phyloP scores from a whole-genome alignment of 2,329 filamentous ascomycete species.

The Aspergillus novoparasiticus region DNA sequence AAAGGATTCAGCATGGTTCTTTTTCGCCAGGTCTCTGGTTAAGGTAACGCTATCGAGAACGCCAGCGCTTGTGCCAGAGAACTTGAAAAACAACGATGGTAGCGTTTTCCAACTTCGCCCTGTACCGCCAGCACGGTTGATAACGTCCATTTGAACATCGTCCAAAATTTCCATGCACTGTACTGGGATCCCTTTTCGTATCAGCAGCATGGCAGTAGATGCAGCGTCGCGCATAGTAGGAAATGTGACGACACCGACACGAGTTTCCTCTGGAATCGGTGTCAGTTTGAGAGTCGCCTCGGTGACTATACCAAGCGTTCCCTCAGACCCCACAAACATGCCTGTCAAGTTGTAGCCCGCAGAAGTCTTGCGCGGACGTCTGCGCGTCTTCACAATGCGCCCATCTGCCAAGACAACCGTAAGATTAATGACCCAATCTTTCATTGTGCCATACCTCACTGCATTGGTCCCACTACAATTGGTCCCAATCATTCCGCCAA shows the following conservation, averaged over 20 bases:
- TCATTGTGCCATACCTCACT: slow-evolving; percentile 72
- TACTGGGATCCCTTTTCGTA: slow-evolving; percentile 66
- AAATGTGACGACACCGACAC: slow-evolving; percentile 67
- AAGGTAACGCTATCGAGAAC: slow-evolving; percentile 75
- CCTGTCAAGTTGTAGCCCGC: slow-evolving; percentile 73
- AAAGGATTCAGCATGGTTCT: slow-evolving; percentile 58
- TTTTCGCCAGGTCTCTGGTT: slow-evolving; percentile 68
- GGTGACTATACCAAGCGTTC: slow-evolving; percentile 70
- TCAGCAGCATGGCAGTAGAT: slow-evolving; percentile 64
- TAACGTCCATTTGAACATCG: slow-evolving; percentile 65
- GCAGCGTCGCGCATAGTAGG: slow-evolving; percentile 63
- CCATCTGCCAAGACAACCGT: slow-evolving; percentile 73
- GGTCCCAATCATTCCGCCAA: slow-evolving; percentile 66
- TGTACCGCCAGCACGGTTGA: slow-evolving; percentile 66
- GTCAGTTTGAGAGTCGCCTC: slow-evolving; percentile 70
- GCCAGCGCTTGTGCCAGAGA: slow-evolving; percentile 76
- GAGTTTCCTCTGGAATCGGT: slow-evolving; percentile 63
- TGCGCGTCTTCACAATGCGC: slow-evolving; percentile 67
- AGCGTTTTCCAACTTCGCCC: slow-evolving; percentile 48
- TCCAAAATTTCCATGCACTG: slow-evolving; percentile 68
- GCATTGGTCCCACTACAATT: slow-evolving; percentile 67
- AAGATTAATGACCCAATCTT: slow-evolving; percentile 72
- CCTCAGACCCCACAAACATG: slow-evolving; percentile 71
- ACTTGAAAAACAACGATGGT: slow-evolving; percentile 52
- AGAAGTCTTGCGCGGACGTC: slow-evolving; percentile 67